These are phyloP conservation scores for Geotrichum candidum DNA, from an alignment of 1,139 yeast species.

Conservation along the genomic window DNA sequence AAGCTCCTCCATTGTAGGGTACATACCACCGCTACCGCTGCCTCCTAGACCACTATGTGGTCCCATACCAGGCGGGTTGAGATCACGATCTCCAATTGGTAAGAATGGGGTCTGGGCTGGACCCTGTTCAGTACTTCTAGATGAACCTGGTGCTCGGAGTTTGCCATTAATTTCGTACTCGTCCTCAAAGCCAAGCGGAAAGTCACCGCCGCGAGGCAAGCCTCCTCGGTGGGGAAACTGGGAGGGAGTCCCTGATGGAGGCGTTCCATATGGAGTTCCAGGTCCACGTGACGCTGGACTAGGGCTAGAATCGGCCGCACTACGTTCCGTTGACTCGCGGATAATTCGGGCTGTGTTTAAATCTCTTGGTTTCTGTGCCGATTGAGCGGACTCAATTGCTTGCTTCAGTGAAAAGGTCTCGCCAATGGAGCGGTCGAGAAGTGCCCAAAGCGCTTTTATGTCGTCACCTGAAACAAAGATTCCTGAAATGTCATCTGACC, in stretches of 20 bases:
- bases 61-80: slow-evolving; percentile 14
- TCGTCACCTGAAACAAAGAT: slow-evolving; percentile 4
- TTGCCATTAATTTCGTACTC: slow-evolving; percentile 14
- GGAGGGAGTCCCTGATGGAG: slow-evolving; percentile 1
- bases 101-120: background rate
- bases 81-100: slow-evolving; percentile 15
- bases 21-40: slow-evolving; percentile 12
- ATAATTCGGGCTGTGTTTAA: slow-evolving; percentile 6
- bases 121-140: background rate
- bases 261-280: slow-evolving; percentile 11
- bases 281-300: slow-evolving; percentile 15
- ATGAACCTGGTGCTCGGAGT: slow-evolving; percentile 6
- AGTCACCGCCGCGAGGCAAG: slow-evolving; percentile 8
- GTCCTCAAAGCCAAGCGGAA: slow-evolving; percentile 15
- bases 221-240: background rate
- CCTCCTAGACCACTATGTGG: background rate
- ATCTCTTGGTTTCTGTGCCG: background rate
- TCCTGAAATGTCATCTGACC: slow-evolving; percentile 1
- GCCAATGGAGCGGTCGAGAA: slow-evolving; percentile 1
- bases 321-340: slow-evolving; percentile 13
- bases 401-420: background rate
- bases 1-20: slow-evolving; percentile 12
- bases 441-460: background rate
- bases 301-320: slow-evolving; percentile 15
- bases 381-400: background rate